Percentiles rank a stretch among this genome's conserved stretches.
Conservation (phyloP, 805 yeast genomes). For the Kuraishia hungarica region DNA sequence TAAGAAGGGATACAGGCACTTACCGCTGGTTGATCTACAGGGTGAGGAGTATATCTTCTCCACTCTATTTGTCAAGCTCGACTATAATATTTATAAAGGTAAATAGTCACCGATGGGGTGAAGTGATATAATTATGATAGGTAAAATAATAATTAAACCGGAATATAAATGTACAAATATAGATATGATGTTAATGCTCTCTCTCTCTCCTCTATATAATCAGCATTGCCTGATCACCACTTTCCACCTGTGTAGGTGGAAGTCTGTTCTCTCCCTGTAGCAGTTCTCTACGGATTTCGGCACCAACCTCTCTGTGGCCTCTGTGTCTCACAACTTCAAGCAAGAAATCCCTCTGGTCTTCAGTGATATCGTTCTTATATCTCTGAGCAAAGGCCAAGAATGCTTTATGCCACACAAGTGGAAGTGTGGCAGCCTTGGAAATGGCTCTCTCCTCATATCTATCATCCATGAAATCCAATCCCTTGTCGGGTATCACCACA, state of each 20-base stretch:
- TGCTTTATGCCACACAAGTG: conserved; percentile 97
- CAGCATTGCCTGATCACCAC: background rate
- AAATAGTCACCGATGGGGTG: too few species aligned
- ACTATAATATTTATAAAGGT: background rate
- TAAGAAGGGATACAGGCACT: conserved; percentile 73
- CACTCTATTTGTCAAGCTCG: conserved; percentile 34
- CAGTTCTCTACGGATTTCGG: conserved; percentile 90
- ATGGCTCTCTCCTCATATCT: conserved; percentile 22
- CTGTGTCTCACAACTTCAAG: conserved; percentile 87
- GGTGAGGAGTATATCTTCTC: conserved; percentile 68
- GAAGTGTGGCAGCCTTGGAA: conserved; percentile 49
- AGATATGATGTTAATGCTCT: background rate
- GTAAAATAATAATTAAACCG: too few species aligned
- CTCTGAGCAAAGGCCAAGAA: conserved; percentile 91
- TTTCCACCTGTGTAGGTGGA: conserved; percentile 10
- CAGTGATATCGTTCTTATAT: conserved; percentile 96
- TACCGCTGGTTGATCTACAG: conserved; percentile 64
- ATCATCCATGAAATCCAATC: conserved; percentile 17
- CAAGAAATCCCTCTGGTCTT: conserved; percentile 92
- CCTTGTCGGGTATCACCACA: conserved; percentile 31
- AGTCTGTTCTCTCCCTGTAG: conserved; percentile 55
- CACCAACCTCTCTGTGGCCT: conserved; percentile 81
- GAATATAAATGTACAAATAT: too few species aligned
- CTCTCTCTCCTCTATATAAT: too few species aligned
- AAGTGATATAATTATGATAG: too few species aligned